Percentiles rank a stretch among this genome's conserved stretches.
phyloP scores from a whole-genome alignment of 202 grass and related monocot genomes.

The Elaeis oleifera region DNA sequence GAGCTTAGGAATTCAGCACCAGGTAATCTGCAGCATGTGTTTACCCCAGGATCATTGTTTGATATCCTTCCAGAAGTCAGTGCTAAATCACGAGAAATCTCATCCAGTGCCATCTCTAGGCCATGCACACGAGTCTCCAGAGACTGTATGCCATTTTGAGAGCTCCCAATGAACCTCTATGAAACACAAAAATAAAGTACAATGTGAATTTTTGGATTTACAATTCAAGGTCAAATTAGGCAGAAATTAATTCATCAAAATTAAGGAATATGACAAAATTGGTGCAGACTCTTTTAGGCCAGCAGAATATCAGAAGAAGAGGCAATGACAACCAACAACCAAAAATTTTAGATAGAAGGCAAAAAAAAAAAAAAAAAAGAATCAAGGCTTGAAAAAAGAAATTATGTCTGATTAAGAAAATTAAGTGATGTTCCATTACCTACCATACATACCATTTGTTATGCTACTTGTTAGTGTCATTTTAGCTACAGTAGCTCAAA shows the following conservation, averaged over 20 bases:
- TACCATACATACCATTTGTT: too few relatives aligned
- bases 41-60: constrained; percentile 53
- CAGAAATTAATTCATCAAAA: background rate
- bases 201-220: background rate
- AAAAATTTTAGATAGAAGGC: too few relatives aligned
- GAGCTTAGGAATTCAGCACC: constrained; percentile 54
- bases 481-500: too few relatives aligned
- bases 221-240: background rate
- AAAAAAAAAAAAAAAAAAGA: too few relatives aligned
- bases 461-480: too few relatives aligned
- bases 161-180: constrained; percentile 94
- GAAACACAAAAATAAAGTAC: constrained; percentile 8
- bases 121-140: constrained; percentile 83
- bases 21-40: constrained; percentile 69
- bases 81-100: constrained; percentile 75
- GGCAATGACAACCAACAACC: too few relatives aligned
- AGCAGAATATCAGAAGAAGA: too few relatives aligned
- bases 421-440: too few relatives aligned
- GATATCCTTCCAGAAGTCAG: constrained; percentile 56
- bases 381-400: too few relatives aligned
- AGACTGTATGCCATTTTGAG: constrained; percentile 73
- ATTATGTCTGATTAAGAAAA: too few relatives aligned
- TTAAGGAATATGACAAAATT: too few relatives aligned
- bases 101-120: constrained; percentile 79
- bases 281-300: too few relatives aligned